Evolutionary conservation across 768 basidiomycete species (phyloP).

Genomic region (Melanogaster broomeanus): DNA sequence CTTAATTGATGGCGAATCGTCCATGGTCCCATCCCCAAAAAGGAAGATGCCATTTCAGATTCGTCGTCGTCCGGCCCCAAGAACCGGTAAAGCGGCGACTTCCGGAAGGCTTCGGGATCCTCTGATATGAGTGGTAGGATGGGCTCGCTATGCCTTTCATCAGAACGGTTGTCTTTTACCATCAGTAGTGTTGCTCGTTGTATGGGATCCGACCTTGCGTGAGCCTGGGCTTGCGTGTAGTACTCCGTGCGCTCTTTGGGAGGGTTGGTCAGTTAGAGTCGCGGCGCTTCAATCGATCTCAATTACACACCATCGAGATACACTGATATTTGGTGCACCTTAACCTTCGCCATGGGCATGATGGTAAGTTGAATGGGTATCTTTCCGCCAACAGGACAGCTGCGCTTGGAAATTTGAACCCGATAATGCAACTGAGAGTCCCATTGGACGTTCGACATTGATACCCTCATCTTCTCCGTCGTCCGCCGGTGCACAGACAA

Average conservation of each 20-base stretch:
- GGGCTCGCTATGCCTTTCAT: slow-evolving; percentile 53
- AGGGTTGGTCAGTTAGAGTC: background rate
- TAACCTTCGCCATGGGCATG: slow-evolving; percentile 82
- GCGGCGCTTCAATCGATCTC: background rate
- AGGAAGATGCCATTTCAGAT: slow-evolving; percentile 55
- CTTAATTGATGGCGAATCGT: slow-evolving; percentile 66
- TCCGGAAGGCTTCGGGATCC: slow-evolving; percentile 56
- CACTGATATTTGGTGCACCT: slow-evolving; percentile 71
- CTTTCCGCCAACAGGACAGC: slow-evolving; percentile 80
- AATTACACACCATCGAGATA: slow-evolving; percentile 72
- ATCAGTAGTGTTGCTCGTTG: slow-evolving; percentile 61
- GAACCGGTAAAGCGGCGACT: slow-evolving; percentile 66
- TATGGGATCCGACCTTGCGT: slow-evolving; percentile 69
- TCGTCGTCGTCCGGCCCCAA: slow-evolving; percentile 50
- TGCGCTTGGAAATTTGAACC: slow-evolving; percentile 70
- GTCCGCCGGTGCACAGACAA: slow-evolving; percentile 69
- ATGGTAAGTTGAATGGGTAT: slow-evolving; percentile 81
- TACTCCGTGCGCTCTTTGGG: slow-evolving; percentile 80
- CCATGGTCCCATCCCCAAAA: slow-evolving; percentile 90
- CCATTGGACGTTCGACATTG: slow-evolving; percentile 87
- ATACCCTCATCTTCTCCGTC: slow-evolving; percentile 71
- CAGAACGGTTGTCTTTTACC: slow-evolving; percentile 44
- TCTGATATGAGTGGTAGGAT: slow-evolving; percentile 82
- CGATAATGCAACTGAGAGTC: slow-evolving; percentile 85
- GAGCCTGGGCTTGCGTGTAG: slow-evolving; percentile 64